phyloP scores from a whole-genome alignment of 2,329 filamentous ascomycete genomes.

The Verticillium longisporum region DNA sequence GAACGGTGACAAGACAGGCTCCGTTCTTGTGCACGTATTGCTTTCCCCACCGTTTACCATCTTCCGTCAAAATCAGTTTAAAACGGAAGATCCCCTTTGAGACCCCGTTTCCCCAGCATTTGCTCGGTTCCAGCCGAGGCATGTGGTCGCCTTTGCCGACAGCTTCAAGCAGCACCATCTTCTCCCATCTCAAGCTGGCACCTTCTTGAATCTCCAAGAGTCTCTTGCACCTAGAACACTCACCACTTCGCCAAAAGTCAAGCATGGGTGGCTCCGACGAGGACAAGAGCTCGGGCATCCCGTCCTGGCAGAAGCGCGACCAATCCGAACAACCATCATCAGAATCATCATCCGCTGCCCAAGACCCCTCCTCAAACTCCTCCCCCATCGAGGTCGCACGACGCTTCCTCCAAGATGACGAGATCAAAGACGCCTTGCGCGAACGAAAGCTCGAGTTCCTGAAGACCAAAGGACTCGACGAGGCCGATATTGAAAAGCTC shows the following conservation, averaged over 20 bases:
- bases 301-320: conserved; percentile 22
- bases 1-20: not conserved
- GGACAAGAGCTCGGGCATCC: conserved; percentile 16
- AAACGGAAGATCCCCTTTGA: conserved; percentile 1
- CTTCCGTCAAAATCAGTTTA: not conserved
- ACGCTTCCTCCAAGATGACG: conserved; percentile 68
- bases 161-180: not conserved
- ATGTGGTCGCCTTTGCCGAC: conserved; percentile 8
- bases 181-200: not conserved
- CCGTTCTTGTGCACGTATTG: not conserved
- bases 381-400: conserved; percentile 52
- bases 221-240: no score
- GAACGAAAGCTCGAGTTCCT: conserved; percentile 74
- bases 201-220: not conserved
- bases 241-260: not conserved
- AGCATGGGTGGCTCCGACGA: conserved; percentile 25
- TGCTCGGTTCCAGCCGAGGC: conserved; percentile 9
- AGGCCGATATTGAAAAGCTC: conserved; percentile 61
- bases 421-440: conserved; percentile 59
- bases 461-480: conserved; percentile 64
- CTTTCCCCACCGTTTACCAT: not conserved
- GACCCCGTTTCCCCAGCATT: not conserved
- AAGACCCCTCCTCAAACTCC: not conserved
- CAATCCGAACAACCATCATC: conserved; percentile 4
- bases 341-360: not conserved